A percentile compares a stretch with the other conserved stretches of the same genome.
Evolutionary conservation across 768 basidiomycete genomes (phyloP).

Genomic region (Tricholoma bakamatsutake): DNA sequence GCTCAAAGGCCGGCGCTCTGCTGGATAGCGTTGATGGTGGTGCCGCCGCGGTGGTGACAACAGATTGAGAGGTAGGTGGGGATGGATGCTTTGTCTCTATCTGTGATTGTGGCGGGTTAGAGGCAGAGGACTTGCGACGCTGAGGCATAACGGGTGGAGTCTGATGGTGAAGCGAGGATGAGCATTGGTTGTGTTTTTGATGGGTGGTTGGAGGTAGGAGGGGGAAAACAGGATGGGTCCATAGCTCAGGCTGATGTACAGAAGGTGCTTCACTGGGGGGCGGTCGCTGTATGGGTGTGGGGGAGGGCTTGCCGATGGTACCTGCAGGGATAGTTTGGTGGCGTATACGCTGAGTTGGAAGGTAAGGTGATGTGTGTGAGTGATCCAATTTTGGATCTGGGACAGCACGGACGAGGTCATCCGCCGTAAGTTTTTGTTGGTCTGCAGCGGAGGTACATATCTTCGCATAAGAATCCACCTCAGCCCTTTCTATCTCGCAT

Average conservation of each 20-base stretch:
- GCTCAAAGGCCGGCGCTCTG: constrained; percentile 51
- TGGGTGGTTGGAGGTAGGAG: constrained; percentile 6
- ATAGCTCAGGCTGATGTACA: constrained; percentile 7
- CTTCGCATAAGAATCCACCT: constrained; percentile 23
- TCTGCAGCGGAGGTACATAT: constrained; percentile 8
- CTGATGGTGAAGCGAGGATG: constrained; percentile 23
- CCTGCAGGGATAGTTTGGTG: constrained; percentile 14
- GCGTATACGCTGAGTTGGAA: constrained; percentile 14
- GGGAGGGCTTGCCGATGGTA: constrained; percentile 15
- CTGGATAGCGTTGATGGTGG: constrained; percentile 41
- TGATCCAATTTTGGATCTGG: constrained; percentile 17
- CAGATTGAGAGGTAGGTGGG: background rate
- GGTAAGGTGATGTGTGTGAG: constrained; percentile 12
- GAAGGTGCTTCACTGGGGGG: constrained; percentile 10
- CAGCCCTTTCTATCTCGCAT: constrained; percentile 49
- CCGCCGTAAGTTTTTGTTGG: constrained; percentile 9
- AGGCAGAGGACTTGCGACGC: constrained; percentile 20
- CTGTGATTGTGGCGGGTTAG: background rate
- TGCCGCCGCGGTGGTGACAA: constrained; percentile 12
- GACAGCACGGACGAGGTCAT: constrained; percentile 8
- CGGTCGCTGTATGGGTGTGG: constrained; percentile 22
- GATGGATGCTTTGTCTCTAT: background rate
- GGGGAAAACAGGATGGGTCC: constrained; percentile 3
- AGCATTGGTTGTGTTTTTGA: constrained; percentile 19
- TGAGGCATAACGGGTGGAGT: constrained; percentile 18